These are phyloP conservation scores for Chaetomium strumarium DNA, from an alignment of 2,329 filamentous ascomycete genomes.

Conservation along the genomic window DNA sequence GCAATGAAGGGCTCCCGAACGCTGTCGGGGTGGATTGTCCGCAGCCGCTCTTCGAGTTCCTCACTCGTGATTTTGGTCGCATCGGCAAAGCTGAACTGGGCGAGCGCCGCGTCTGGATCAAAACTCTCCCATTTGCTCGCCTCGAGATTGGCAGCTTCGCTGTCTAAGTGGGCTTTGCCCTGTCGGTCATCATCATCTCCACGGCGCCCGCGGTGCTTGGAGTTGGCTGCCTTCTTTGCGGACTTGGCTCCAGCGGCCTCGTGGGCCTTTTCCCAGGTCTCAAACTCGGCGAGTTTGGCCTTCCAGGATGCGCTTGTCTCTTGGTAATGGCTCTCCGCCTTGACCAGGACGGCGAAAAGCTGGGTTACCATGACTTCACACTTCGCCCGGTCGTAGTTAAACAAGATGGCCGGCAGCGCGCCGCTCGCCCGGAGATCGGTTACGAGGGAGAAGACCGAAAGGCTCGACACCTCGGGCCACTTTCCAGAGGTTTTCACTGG, in stretches of 20 bases:
- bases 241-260: background rate
- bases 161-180: background rate
- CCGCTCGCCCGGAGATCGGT: background rate
- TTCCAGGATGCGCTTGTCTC: background rate
- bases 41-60: background rate
- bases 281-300: background rate
- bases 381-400: background rate
- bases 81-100: constrained; percentile 1
- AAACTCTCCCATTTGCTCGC: background rate
- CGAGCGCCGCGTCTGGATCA: background rate
- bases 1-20: background rate
- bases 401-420: background rate
- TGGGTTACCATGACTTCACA: background rate
- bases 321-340: background rate
- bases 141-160: background rate
- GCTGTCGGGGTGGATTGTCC: background rate
- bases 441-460: background rate
- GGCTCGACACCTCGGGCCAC: background rate
- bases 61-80: background rate
- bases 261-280: background rate
- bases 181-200: background rate
- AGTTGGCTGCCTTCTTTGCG: background rate
- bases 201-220: background rate
- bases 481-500: background rate
- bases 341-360: background rate